Evolutionary conservation across 1,139 yeast species (phyloP), one percentile per base, ranked within the genome.

Genomic region (Wickerhamomyces sp.): DNA sequence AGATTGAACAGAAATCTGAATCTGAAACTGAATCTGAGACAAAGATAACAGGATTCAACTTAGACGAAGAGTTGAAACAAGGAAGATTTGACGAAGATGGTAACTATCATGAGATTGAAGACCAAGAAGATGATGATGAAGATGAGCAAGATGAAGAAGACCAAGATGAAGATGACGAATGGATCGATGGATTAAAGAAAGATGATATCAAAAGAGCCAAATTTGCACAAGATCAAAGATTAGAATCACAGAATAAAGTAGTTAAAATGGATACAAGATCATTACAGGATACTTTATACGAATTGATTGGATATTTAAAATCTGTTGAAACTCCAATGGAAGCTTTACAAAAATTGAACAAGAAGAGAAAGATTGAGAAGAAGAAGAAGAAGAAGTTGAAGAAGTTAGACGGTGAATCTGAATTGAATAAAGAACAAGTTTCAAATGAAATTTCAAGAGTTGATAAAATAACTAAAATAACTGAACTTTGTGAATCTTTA

Each of bases 241-340:
- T 33, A 26, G 13, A 31, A 40, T 19, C 38, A 39, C 45, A 45
- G 14, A 26, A 30, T 15, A 26, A 30, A 10, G n/a, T n/a, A n/a
- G n/a, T n/a, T n/a, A n/a, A n/a, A n/a, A n/a, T n/a, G n/a, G n/a
- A n/a, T n/a, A n/a, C n/a, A n/a, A n/a, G n/a, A n/a, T 39, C 56
- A 1, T 43, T 47, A 0, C 63, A 56, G 6, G 52, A 50, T 4
- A 37, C 70, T 4, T 41, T 78, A 13, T 41, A 37, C 10, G 44
- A 46, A 1, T 47, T 82, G 14, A 67, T 80, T 3, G 57, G 44
- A 0, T 21, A 55, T 2, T 55, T 83, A 27, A 72, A 77, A 26
- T 75, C 81, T 0, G 81, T 75, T 4, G 91, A 83, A 51, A 68
- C 81, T 0, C 72, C 85, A 3, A 44, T 78, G 53, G 89, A 82